Evolutionary conservation across 2,329 filamentous ascomycete genomes (phyloP).

Genomic region (Pseudomassariella vexata): DNA sequence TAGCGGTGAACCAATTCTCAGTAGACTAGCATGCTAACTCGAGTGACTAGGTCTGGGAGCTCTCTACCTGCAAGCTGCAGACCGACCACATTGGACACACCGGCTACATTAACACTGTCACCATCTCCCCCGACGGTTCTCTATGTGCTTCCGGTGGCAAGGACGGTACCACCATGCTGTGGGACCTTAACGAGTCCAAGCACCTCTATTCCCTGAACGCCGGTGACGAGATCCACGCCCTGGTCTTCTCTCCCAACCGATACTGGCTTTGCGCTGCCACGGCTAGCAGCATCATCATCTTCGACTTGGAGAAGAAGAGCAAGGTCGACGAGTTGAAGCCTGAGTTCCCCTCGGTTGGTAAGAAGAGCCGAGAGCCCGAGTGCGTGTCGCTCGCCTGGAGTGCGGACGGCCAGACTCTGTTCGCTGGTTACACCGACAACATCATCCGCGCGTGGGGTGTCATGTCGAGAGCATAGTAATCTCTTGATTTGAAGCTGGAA

Average conservation of each 20-base stretch:
- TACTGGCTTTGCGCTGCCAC: slow-evolving; percentile 99
- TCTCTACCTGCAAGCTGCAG: slow-evolving; percentile 98
- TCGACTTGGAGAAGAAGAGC: slow-evolving; percentile 99
- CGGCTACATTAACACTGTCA: slow-evolving; percentile 99
- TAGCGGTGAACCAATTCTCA: background rate
- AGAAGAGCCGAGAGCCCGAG: slow-evolving; percentile 99
- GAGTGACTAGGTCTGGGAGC: slow-evolving; percentile 86
- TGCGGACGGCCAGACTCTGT: slow-evolving; percentile 97
- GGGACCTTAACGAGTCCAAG: slow-evolving; percentile 99
- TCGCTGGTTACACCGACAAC: slow-evolving; percentile 99
- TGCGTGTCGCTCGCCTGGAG: slow-evolving; percentile 96
- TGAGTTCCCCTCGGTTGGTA: slow-evolving; percentile 90
- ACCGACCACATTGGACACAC: slow-evolving; percentile 99
- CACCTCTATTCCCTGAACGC: slow-evolving; percentile 99
- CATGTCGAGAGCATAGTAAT: slow-evolving; percentile 77
- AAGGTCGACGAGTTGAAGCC: slow-evolving; percentile 99
- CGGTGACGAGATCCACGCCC: slow-evolving; percentile 99
- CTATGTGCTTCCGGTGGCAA: slow-evolving; percentile 99
- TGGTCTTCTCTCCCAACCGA: slow-evolving; percentile 99
- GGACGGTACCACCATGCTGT: slow-evolving; percentile 99
- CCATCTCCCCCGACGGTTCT: slow-evolving; percentile 98
- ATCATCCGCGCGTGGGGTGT: slow-evolving; percentile 97
- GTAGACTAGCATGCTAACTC: background rate
- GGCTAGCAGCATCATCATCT: slow-evolving; percentile 98
- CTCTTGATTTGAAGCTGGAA: slow-evolving; percentile 1